Percentiles rank a stretch among this genome's conserved stretches.
Evolutionary conservation across 2,329 filamentous ascomycete species (phyloP).

Genomic region (Penicillium griseofulvum): DNA sequence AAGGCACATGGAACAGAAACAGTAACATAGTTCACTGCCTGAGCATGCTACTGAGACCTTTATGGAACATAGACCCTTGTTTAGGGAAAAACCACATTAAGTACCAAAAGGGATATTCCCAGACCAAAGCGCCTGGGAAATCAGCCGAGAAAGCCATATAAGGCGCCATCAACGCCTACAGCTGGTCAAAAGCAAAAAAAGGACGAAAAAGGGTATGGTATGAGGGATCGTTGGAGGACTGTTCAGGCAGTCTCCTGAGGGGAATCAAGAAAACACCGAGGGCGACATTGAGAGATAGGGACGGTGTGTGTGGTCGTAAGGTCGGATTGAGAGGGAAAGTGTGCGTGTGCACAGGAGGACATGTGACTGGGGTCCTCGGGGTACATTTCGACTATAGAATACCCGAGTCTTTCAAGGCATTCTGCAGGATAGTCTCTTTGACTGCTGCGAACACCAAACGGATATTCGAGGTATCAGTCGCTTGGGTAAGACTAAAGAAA

Average conservation of each 20-base stretch:
- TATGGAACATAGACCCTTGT: constrained; percentile 4
- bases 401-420: constrained; percentile 95
- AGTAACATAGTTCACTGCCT: constrained; percentile 2
- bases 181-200: constrained; percentile 18
- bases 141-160: constrained; percentile 13
- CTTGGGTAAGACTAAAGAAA: constrained; percentile 81
- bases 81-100: constrained; percentile 12
- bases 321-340: neutral
- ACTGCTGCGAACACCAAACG: constrained; percentile 96
- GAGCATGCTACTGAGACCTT: constrained; percentile 2
- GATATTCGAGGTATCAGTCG: constrained; percentile 97
- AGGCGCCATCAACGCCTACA: constrained; percentile 25
- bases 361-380: neutral
- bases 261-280: neutral
- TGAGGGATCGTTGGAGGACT: constrained; percentile 15
- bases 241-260: neutral
- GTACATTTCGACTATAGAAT: constrained; percentile 61
- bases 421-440: constrained; percentile 98
- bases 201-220: constrained; percentile 10
- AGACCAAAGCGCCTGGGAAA: constrained; percentile 20
- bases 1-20: constrained; percentile 4
- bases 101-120: constrained; percentile 17
- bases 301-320: constrained; percentile 5
- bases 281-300: constrained; percentile 3
- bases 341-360: neutral